Evolutionary conservation across 768 basidiomycete species (phyloP).

Genomic region (Lepiota subincarnata): DNA sequence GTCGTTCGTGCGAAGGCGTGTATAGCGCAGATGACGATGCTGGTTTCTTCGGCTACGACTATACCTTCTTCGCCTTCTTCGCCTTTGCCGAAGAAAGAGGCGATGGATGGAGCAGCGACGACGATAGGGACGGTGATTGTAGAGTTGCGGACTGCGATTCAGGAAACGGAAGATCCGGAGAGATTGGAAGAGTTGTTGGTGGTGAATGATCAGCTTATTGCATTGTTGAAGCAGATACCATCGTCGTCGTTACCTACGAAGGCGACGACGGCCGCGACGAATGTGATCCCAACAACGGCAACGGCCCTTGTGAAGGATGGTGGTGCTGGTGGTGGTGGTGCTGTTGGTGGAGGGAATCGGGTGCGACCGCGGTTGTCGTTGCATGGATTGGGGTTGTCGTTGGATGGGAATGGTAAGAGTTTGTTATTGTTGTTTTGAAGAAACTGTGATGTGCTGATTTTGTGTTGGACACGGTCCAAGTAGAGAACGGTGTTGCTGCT

Average conservation of each 20-base stretch:
- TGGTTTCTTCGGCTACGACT: constrained; percentile 15
- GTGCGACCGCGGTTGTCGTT: constrained; percentile 20
- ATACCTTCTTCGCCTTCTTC: constrained; percentile 18
- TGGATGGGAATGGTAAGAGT: constrained; percentile 22
- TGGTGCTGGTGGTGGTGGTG: neutral
- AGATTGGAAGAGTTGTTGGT: constrained; percentile 64
- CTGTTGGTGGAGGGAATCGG: neutral
- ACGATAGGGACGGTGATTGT: constrained; percentile 50
- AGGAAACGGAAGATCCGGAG: constrained; percentile 51
- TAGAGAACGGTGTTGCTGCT: neutral
- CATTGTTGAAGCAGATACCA: constrained; percentile 47
- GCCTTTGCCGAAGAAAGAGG: constrained; percentile 11
- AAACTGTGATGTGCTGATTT: constrained; percentile 1
- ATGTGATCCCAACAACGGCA: constrained; percentile 12
- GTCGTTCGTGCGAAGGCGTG: constrained; percentile 43
- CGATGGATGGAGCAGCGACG: constrained; percentile 32
- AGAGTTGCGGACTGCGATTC: constrained; percentile 50
- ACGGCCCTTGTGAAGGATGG: too few species aligned
- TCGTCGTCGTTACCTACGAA: neutral
- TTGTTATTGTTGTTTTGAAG: constrained; percentile 15
- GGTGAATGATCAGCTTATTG: constrained; percentile 69
- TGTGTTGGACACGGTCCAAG: constrained; percentile 4
- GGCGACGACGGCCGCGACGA: too few species aligned
- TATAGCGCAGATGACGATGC: constrained; percentile 33
- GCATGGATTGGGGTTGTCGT: constrained; percentile 40